These are phyloP conservation scores for Huntiella bhutanensis DNA, from an alignment of 2,329 filamentous ascomycete genomes.

Conservation along the genomic window DNA sequence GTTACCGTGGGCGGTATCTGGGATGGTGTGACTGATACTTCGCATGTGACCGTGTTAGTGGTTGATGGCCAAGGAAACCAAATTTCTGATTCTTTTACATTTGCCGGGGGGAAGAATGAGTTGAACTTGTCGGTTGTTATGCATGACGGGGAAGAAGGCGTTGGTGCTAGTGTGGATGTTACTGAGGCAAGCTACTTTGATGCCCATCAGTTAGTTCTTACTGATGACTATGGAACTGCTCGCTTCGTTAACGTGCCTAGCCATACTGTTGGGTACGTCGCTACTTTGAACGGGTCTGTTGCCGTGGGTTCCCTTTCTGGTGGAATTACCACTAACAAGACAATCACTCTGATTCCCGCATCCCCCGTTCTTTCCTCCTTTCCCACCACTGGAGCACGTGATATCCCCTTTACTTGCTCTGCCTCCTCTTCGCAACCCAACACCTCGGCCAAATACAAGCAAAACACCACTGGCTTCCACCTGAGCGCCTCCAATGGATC, in stretches of 20 bases:
- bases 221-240: conserved; percentile 2
- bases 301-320: conserved; percentile 6
- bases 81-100: conserved; percentile 7
- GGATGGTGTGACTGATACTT: not conserved
- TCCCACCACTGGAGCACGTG: no score
- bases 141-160: not conserved
- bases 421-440: no score
- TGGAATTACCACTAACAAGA: not conserved
- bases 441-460: no score
- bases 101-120: not conserved
- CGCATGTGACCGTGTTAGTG: conserved; percentile 8
- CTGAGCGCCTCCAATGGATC: no score
- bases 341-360: no score
- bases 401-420: no score
- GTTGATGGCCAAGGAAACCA: conserved; percentile 2
- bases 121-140: conserved; percentile 5
- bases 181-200: conserved; percentile 4
- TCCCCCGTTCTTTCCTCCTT: no score
- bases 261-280: conserved; percentile 7
- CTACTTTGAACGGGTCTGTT: conserved; percentile 2
- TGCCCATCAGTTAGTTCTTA: not conserved
- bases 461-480: no score
- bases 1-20: conserved; percentile 5
- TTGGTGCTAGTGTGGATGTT: conserved; percentile 3
- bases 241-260: conserved; percentile 1